Evolutionary conservation across 306 rosid species (phyloP), one percentile per base, ranked within the genome.

Genomic region (Castanopsis chinensis): DNA sequence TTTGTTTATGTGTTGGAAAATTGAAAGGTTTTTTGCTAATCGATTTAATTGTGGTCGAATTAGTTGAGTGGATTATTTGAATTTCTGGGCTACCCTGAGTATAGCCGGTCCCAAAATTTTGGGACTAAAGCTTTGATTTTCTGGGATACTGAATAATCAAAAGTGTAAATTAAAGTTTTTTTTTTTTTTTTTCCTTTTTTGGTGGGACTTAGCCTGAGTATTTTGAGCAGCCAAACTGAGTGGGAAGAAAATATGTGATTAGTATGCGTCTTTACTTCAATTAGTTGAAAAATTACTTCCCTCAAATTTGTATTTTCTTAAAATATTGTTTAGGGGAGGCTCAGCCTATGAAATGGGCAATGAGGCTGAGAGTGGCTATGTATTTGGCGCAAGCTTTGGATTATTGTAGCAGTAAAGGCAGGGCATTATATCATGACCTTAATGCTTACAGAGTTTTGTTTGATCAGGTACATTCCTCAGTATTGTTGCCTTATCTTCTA

Each of bases 291-390:
- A 32, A 57, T 78, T 81, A 78, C 43, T 83, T 76, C 70, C 57
- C 83, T 33, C 51, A 12, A 56, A 76, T 82, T 83, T 77, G 75
- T 77, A 70, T 82, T 72, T 53, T 41, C 84, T 76, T 69, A 28
- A 41, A 41, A 18, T 79, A 10, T 84, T 76, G 11, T 86, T 35
- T 27, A 96, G 99, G 99, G 99, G 99, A 96, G 75, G 35, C 85
- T 6, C 97, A 96, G 81, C 99, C 98, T 4, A 91, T 96, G 99
- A 93, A 96, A 88, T 96, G 99, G 99, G 91, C 97, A 35, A 96
- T 96, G 99, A 91, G 99, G 92, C 88, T 93, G 85, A 94, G 99
- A 75, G 99, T 96, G 85, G 99, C 99, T 64, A 81, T 96, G 84
- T 88, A 89, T 91, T 85, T 96, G 51, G 98, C 99, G 33, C 98